These are phyloP conservation scores for Odontarrhena argentea DNA, from an alignment of 345 rosid species.

Conservation along the genomic window DNA sequence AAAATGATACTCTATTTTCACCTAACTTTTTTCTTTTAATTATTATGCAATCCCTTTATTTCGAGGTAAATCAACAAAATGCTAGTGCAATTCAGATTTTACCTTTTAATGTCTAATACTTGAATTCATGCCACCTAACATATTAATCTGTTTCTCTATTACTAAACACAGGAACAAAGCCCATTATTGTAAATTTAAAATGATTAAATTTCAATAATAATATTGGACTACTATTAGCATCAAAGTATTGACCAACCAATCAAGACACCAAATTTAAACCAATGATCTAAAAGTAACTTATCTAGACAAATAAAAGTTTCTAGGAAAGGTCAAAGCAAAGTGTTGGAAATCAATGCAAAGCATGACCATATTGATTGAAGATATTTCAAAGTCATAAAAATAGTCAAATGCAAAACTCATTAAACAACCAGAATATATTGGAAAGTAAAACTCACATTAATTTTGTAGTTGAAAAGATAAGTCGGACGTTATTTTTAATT, in stretches of 20 bases:
- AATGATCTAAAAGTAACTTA: neutral
- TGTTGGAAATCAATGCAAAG: slow-evolving; percentile 18
- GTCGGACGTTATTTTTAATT: slow-evolving; percentile 27
- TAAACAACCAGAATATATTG: slow-evolving; percentile 15
- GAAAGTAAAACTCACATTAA: slow-evolving; percentile 30
- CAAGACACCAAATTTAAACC: slow-evolving; percentile 9
- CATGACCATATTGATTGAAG: slow-evolving; percentile 24
- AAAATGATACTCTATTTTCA: no score
- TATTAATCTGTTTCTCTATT: no score
- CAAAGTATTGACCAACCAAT: neutral
- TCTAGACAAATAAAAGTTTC: neutral
- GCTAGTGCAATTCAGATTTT: no score
- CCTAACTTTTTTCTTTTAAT: no score
- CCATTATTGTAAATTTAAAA: no score
- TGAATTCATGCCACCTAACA: no score
- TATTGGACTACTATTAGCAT: no score
- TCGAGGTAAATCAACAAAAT: no score
- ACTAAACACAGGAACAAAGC: no score
- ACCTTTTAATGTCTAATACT: no score
- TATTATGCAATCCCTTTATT: no score
- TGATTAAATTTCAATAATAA: no score
- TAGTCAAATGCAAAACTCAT: slow-evolving; percentile 12
- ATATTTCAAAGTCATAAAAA: neutral
- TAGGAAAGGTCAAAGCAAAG: slow-evolving; percentile 17
- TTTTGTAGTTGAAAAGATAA: slow-evolving; percentile 25